Percentiles rank a stretch among this genome's conserved stretches.
These are phyloP conservation scores for Candida ascalaphidarum DNA, from an alignment of 805 yeast genomes.

Conservation along the genomic window DNA sequence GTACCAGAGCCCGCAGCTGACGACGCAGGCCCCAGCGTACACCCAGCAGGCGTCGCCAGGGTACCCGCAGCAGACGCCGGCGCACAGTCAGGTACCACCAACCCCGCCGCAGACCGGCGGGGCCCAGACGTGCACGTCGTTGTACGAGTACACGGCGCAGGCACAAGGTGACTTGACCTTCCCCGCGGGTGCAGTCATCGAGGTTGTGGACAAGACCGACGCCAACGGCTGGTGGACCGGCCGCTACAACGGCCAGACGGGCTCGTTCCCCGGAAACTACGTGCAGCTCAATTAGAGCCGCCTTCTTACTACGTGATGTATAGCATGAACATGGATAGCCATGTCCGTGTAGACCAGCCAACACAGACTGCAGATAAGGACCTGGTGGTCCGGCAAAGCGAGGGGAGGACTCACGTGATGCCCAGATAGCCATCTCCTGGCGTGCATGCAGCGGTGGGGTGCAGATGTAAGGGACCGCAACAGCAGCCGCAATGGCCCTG, in stretches of 20 bases:
- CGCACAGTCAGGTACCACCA: slow-evolving; percentile 12
- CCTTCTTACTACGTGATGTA: too few relatives aligned
- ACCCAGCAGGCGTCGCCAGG: slow-evolving; percentile 8
- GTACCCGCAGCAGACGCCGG: slow-evolving; percentile 12
- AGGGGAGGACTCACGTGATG: too few relatives aligned
- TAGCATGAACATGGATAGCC: too few relatives aligned
- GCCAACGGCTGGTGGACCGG: slow-evolving; percentile 99
- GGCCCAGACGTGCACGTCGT: slow-evolving; percentile 69
- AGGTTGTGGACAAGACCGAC: slow-evolving; percentile 78
- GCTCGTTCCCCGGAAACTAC: slow-evolving; percentile 94
- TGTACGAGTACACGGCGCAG: slow-evolving; percentile 88
- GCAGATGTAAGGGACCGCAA: too few relatives aligned
- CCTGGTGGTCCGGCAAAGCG: too few relatives aligned
- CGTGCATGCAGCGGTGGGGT: too few relatives aligned
- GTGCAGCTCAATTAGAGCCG: slow-evolving; percentile 63
- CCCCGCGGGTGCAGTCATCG: slow-evolving; percentile 81
- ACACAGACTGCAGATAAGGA: too few relatives aligned
- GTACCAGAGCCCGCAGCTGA: too few relatives aligned
- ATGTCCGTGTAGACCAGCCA: too few relatives aligned
- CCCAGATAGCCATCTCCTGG: too few relatives aligned
- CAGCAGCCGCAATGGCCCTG: too few relatives aligned
- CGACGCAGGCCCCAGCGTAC: slow-evolving; percentile 8
- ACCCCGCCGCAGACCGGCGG: slow-evolving; percentile 9
- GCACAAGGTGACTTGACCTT: slow-evolving; percentile 87
- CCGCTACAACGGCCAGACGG: slow-evolving; percentile 69